phyloP scores from a whole-genome alignment of 1,284 basidiomycete genomes.

The Irpex rosettiformis region DNA sequence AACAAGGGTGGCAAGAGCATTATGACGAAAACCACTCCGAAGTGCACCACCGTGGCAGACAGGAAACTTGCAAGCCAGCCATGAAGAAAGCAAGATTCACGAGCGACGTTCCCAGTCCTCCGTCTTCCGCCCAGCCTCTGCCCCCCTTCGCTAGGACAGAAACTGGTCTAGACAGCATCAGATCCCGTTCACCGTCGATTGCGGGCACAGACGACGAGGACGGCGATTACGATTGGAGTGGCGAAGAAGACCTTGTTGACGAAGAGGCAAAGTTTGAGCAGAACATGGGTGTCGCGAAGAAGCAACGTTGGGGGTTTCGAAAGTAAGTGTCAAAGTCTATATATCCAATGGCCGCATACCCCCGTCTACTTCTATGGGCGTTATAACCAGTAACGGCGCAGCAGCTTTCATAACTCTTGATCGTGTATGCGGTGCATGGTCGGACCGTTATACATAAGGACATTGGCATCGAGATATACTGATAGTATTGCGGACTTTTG shows the following conservation, averaged over 20 bases:
- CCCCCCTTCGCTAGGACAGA: conserved; percentile 20
- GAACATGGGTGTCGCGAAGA: conserved; percentile 49
- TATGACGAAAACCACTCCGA: conserved; percentile 10
- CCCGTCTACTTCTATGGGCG: conserved; percentile 1
- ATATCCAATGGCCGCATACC: background rate
- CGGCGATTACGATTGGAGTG: conserved; percentile 65
- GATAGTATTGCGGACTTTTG: conserved; percentile 2
- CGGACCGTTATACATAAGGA: background rate
- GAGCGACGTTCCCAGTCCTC: conserved; percentile 13
- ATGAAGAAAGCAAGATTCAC: conserved; percentile 10
- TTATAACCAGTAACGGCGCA: background rate
- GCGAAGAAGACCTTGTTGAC: conserved; percentile 68
- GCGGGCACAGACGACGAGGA: conserved; percentile 57
- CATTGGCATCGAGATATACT: background rate
- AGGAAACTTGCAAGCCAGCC: conserved; percentile 2
- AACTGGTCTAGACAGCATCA: conserved; percentile 24
- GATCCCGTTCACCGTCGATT: conserved; percentile 43
- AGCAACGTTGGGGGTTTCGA: conserved; percentile 47
- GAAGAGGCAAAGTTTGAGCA: conserved; percentile 64
- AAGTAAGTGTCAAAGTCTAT: conserved; percentile 37
- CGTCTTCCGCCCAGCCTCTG: conserved; percentile 15
- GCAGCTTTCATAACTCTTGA: background rate
- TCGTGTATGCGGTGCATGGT: background rate
- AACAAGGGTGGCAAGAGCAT: conserved; percentile 15
- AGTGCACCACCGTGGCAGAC: background rate